Evolutionary conservation across 371 early-diverging fungal species (phyloP), one percentile per base, ranked within the genome.

Genomic region (Mortierella sp.): DNA sequence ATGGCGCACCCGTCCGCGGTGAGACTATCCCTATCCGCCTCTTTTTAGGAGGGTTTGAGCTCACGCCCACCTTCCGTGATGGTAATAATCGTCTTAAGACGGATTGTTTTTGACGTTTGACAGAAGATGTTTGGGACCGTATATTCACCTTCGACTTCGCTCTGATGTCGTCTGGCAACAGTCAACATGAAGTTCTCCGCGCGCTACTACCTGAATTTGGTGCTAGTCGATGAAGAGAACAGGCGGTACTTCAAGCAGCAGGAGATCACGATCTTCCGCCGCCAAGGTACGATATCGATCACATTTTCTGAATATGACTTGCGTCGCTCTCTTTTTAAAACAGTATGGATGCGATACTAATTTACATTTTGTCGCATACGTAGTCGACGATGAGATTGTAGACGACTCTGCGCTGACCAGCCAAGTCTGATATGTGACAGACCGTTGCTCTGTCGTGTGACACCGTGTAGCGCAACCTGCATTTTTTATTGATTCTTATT

Each of bases 1-100:
- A 99, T 81, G 99, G 99, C 6, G 97, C 98, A 23, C 98, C 99
- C 26, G 97, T 97, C 8, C 85, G 95, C 68, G 97, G 97, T n/a
- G 98, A 99, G 78, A 97, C 97, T 3, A 97, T 99, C 58, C 99
- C 98, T 41, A 98, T 99, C 68, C 93, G 98, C 39, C 84, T 98
- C 50, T 98, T 98, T 82, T 85, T 99, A 43, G 93, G 93, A 60
- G 98, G 97, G 4, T 98, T 98, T 63, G 98, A 99, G 65, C 84
- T 99, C 64, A 98, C 96, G 11, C 96, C 96, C 37, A 91, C 91
- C n/a, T 91, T 88, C 75, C 84, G 89, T 66, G 83, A 83, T 49
- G 79, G 72, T 72, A 72, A 11, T 17, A 15, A n/a, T 34, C 4
- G 44, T 42, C 21, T 32, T 15, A 28, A 23, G 17, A 15, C 11